phyloP scores from a whole-genome alignment of 345 rosid species.

The Euclidium syriacum region DNA sequence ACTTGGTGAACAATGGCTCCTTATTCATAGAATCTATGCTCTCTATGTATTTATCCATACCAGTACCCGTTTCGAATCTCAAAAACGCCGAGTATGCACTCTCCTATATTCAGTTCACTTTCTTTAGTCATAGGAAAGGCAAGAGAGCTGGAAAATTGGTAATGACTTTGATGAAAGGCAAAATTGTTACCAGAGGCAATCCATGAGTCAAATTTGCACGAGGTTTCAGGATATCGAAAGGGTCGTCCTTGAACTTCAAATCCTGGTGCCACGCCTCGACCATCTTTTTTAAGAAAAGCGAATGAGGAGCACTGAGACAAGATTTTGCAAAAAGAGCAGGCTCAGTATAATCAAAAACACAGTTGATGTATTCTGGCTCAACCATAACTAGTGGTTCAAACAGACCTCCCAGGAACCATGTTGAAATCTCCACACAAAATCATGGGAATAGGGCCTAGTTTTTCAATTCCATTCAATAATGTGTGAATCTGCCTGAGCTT shows the following conservation, averaged over 20 bases:
- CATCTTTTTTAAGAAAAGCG: constrained; percentile 65
- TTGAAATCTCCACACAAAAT: constrained; percentile 73
- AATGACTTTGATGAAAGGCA: not conserved
- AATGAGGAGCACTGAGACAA: constrained; percentile 53
- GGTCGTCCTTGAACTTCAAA: constrained; percentile 48
- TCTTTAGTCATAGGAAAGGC: too few relatives aligned
- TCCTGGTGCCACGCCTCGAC: constrained; percentile 61
- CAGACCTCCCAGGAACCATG: constrained; percentile 65
- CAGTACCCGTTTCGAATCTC: constrained; percentile 43
- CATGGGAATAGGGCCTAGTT: constrained; percentile 77
- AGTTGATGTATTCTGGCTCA: too few relatives aligned
- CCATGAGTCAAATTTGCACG: constrained; percentile 58
- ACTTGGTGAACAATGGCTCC: constrained; percentile 65
- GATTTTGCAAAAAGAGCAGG: not conserved
- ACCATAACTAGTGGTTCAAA: not conserved
- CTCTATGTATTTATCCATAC: constrained; percentile 46
- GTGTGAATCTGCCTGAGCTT: constrained; percentile 82
- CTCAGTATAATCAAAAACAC: too few relatives aligned
- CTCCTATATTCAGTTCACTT: constrained; percentile 34
- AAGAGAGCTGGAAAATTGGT: constrained; percentile 15
- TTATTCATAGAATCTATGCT: constrained; percentile 58
- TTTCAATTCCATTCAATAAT: constrained; percentile 66
- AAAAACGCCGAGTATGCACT: constrained; percentile 69
- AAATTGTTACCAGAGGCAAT: constrained; percentile 50
- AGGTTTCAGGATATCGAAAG: constrained; percentile 60